Evolutionary conservation across 139 green algal species (phyloP), one percentile per base, ranked within the genome.

Genomic region (Chlamydomonas eustigma): DNA sequence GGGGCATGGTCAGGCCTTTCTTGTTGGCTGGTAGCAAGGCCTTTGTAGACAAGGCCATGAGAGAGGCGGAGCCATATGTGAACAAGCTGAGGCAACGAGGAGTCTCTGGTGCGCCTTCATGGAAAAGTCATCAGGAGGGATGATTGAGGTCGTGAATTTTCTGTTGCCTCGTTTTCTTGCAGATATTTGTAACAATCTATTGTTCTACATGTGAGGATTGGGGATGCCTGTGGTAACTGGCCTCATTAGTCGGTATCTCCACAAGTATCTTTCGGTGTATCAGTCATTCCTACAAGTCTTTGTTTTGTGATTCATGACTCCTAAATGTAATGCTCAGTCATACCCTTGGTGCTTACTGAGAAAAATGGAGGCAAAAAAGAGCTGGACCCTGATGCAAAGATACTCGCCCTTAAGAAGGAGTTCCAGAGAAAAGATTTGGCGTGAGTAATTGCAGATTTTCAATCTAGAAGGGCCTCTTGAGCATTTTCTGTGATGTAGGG

Each of bases 1-100:
- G 94, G 2, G 92, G 91, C 33, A 83, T 78, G 32, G 81, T 90
- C 0, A 84, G 94, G 24, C 91, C 90, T 1, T 82, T 98, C 0
- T 88, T 97, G 2, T 64, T 97, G 3, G 85, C 89, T 4, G 93
- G 92, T 50, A 90, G 50, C 50, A 80, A 85, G 28, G 68, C 64
- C 1, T 90, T 89, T 36, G 78, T 97, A 34, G 77, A 83, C 36
- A 58, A 39, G 24, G 8, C 18, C 4, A 4, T 72, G 65, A 72
- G 2, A 31, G 31, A 39, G 31, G 65, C 65, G 4, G 87, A 92
- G 77, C 75, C 58, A 0, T 87, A 84, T 66, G 76, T 78, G 28
- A 33, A 69, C 2, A 73, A 83, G 31, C 87, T 98, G 64, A 75
- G 88, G n/a, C 76, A 90, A 58, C 76, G 94, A 0, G 94, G 92